phyloP scores from a whole-genome alignment of 2,329 filamentous ascomycete genomes.

The Fusarium sp. region DNA sequence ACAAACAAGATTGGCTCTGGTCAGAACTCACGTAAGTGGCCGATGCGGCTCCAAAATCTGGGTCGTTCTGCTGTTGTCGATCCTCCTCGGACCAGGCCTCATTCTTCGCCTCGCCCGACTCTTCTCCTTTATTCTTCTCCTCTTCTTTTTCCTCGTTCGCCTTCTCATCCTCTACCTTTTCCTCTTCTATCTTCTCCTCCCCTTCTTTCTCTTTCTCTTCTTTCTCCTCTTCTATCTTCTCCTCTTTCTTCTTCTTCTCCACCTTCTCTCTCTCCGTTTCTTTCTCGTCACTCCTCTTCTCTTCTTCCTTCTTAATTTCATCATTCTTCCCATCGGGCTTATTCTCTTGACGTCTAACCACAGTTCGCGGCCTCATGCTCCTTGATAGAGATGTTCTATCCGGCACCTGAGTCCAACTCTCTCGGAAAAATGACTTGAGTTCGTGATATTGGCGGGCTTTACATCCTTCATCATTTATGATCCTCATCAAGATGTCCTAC shows the following conservation, averaged over 20 bases:
- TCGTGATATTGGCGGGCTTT: neutral
- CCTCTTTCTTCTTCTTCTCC: neutral
- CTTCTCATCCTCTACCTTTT: neutral
- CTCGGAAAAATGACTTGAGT: neutral
- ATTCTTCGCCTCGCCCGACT: neutral
- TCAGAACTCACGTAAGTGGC: neutral
- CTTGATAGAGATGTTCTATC: neutral
- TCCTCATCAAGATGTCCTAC: neutral
- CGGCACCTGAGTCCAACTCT: slow-evolving; percentile 12
- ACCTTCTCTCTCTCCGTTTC: neutral
- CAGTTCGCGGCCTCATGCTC: slow-evolving; percentile 11
- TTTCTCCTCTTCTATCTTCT: neutral
- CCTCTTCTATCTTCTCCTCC: neutral
- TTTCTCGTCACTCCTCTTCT: neutral
- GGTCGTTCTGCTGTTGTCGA: neutral
- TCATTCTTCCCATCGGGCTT: too few relatives aligned
- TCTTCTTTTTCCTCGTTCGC: neutral
- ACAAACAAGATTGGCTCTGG: neutral
- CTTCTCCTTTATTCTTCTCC: neutral
- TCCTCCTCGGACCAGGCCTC: neutral
- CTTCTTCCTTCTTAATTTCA: neutral
- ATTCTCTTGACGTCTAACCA: neutral
- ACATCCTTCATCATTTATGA: neutral
- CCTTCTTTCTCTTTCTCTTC: neutral
- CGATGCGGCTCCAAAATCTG: neutral